Conservation (phyloP, 140 eudicot genomes). For the Flaveria floridana region DNA sequence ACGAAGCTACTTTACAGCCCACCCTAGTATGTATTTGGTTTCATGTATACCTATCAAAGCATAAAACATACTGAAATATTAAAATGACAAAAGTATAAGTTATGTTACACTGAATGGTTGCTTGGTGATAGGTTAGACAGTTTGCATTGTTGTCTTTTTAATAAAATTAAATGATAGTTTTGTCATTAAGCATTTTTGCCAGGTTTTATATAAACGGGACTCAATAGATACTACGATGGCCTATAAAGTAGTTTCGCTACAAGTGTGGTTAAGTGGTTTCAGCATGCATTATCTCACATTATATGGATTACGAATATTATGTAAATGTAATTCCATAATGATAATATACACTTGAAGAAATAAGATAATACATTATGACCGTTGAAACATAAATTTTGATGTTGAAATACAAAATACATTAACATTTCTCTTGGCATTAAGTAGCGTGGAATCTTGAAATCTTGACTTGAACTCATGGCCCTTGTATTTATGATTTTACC, state of each 20-base stretch:
- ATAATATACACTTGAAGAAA: neutral
- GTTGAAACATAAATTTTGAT: neutral
- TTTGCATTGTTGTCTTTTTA: neutral
- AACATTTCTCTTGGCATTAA: neutral
- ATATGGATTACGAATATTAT: neutral
- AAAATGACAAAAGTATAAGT: neutral
- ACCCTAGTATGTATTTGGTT: neutral
- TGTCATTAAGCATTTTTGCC: neutral
- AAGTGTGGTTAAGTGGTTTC: neutral
- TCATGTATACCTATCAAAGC: neutral
- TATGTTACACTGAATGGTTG: neutral
- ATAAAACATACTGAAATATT: neutral
- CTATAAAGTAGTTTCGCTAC: neutral
- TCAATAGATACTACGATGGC: neutral
- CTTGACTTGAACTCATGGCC: neutral
- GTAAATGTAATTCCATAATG: neutral
- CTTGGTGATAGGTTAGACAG: neutral
- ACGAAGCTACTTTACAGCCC: neutral
- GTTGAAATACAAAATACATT: neutral
- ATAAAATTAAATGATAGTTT: neutral
- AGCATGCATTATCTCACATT: neutral
- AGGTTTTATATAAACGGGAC: neutral
- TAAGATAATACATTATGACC: neutral
- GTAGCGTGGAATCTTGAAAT: neutral
- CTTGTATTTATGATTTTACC: neutral